These are phyloP conservation scores for Globisporangium okanoganense DNA, from an alignment of 352 stramenopile genomes.

Conservation along the genomic window DNA sequence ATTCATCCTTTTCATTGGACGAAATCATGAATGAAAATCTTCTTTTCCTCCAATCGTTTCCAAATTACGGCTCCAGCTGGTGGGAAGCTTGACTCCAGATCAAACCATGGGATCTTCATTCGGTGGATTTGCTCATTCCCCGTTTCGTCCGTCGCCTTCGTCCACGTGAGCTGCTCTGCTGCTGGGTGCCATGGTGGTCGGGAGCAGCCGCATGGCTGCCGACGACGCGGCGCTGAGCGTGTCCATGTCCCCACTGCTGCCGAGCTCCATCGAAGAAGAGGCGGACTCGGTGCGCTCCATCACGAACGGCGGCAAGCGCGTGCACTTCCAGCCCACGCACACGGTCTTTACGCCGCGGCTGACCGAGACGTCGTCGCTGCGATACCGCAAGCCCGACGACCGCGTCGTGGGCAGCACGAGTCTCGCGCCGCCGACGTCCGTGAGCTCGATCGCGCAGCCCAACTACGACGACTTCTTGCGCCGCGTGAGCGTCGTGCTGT, in stretches of 20 bases:
- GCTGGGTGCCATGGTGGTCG: slow-evolving; percentile 33
- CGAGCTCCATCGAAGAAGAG: slow-evolving; percentile 75
- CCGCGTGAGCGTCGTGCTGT: slow-evolving; percentile 86
- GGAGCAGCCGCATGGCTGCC: slow-evolving; percentile 27
- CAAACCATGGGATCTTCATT: slow-evolving; percentile 10
- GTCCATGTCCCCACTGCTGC: slow-evolving; percentile 72
- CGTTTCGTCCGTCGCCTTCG: background rate
- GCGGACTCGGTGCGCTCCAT: slow-evolving; percentile 7
- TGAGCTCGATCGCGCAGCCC: slow-evolving; percentile 81
- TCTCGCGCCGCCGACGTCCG: slow-evolving; percentile 62
- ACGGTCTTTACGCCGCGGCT: slow-evolving; percentile 81
- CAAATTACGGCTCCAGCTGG: too few relatives aligned
- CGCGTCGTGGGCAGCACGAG: slow-evolving; percentile 57
- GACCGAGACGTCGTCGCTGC: slow-evolving; percentile 57
- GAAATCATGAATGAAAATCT: background rate
- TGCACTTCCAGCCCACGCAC: slow-evolving; percentile 86
- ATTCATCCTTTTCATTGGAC: background rate
- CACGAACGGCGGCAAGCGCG: slow-evolving; percentile 37
- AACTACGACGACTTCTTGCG: slow-evolving; percentile 91
- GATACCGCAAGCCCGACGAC: slow-evolving; percentile 79
- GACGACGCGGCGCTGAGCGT: slow-evolving; percentile 56
- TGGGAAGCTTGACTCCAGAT: too few relatives aligned
- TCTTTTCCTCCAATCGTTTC: background rate
- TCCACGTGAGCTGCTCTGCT: background rate
- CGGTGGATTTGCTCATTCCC: slow-evolving; percentile 5